Base-by-base conservation (phyloP, 352 stramenopile genomes). In the Globisporangium viniferum region DNA sequence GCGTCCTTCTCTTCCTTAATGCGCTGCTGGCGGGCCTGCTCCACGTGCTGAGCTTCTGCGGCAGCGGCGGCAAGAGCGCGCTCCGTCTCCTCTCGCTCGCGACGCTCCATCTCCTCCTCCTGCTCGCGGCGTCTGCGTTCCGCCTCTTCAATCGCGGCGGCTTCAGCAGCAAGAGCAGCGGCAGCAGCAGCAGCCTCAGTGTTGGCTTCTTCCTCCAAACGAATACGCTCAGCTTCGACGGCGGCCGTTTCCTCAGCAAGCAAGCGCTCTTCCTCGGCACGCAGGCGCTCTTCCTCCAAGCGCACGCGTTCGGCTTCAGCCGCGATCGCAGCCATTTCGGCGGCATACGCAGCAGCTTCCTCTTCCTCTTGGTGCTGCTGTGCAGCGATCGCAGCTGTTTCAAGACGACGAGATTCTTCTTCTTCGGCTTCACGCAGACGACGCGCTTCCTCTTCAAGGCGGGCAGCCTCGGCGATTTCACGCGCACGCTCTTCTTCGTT, bases 1-100 rank as follows among this genome's bases (percentile, higher is more conserved):
- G 89, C 86, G 27, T 80, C 84, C 74, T 92, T 83, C 65, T 91
- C 81, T 49, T 82, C 77, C 61, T 86, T 74, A n/a, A 90, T 69
- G 31, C 73, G 79, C 63, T 84, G 74, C 27, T 78, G 74, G 1
- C 73, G 79, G 18, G 75, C 73, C 27, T 77, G 81, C 59, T 92
- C 82, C 7, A 78, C 82, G 0, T 59, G 67, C 58, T 88, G 76
- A 2, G 76, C 77, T 39, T 76, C 79, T 7, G 79, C 55, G 6
- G 80, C 79, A 1, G 77, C 79, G 12, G 82, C 80, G 4, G 80
- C 79, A 5, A 79, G 69, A 20, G 75, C 80, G 4, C 80, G 77
- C 56, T 92, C 82, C 4, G 71, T 72, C 48, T 76, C 66, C 36
- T 72, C 66, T 10, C 66, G 66, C 54, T 67, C 66, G 39, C 49